Evolutionary conservation across 177 flowering plant species (phyloP).

Genomic region (Telopea speciosissima): DNA sequence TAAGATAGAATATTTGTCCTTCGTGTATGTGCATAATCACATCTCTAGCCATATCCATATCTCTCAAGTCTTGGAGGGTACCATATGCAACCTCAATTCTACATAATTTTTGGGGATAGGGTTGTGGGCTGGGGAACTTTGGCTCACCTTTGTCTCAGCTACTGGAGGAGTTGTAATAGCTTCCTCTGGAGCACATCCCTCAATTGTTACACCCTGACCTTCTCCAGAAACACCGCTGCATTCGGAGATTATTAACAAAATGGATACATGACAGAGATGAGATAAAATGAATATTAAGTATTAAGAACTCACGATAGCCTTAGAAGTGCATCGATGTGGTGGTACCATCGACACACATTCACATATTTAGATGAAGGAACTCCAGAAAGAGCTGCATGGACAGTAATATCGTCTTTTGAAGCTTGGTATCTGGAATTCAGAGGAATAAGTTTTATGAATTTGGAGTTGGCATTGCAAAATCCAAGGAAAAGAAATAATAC

Average conservation of each 20-base stretch:
- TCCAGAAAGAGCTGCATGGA: constrained; percentile 48
- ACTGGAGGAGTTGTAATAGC: constrained; percentile 66
- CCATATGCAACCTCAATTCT: too few species aligned
- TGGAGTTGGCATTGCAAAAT: neutral
- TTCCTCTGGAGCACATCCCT: constrained; percentile 57
- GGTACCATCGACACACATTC: constrained; percentile 77
- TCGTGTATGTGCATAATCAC: too few species aligned
- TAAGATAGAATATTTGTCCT: too few species aligned
- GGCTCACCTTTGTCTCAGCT: constrained; percentile 54
- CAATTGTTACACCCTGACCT: constrained; percentile 67
- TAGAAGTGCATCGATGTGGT: constrained; percentile 78
- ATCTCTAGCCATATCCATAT: too few species aligned
- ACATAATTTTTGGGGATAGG: too few species aligned
- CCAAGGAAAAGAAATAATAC: neutral
- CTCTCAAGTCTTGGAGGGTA: too few species aligned
- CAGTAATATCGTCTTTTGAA: constrained; percentile 80
- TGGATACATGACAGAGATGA: neutral
- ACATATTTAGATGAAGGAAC: constrained; percentile 56
- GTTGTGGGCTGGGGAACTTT: too few species aligned
- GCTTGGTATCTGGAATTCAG: constrained; percentile 64
- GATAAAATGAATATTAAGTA: neutral
- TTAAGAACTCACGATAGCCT: constrained; percentile 66
- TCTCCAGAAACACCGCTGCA: constrained; percentile 40
- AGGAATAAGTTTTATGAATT: neutral
- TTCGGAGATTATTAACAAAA: neutral